phyloP scores from a whole-genome alignment of 176 grass and related monocot species.

The Triticum dicoccoides region DNA sequence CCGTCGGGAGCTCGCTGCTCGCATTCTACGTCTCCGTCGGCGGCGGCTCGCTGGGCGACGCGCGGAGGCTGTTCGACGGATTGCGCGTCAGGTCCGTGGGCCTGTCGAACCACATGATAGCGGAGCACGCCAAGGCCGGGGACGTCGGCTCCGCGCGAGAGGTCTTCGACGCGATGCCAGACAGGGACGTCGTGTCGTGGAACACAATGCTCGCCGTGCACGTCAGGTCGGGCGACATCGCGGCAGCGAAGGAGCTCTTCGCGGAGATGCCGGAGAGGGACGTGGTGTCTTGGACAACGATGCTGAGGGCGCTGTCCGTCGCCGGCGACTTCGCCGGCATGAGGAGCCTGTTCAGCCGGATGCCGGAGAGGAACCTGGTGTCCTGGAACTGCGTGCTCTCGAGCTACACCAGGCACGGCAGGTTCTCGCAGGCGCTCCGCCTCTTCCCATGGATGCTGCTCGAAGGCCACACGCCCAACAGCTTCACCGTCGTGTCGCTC shows the following conservation, averaged over 20 bases:
- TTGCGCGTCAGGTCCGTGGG: conserved; percentile 6
- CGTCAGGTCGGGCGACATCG: conserved; percentile 8
- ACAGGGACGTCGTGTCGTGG: conserved; percentile 50
- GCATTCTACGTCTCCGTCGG: conserved; percentile 25
- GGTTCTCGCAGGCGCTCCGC: conserved; percentile 26
- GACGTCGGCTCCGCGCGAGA: conserved; percentile 8
- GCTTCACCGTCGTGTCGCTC: conserved; percentile 26
- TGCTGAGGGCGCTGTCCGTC: conserved; percentile 37
- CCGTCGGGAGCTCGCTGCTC: conserved; percentile 39
- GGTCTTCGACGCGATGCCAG: conserved; percentile 40
- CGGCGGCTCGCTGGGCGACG: conserved; percentile 19
- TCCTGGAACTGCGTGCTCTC: conserved; percentile 64
- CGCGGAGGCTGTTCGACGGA: conserved; percentile 28
- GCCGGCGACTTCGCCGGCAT: conserved; percentile 25
- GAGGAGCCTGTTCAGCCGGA: conserved; percentile 41
- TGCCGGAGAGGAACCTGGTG: conserved; percentile 47
- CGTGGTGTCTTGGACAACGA: conserved; percentile 37
- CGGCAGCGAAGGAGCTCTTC: conserved; percentile 28
- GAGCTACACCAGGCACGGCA: conserved; percentile 35
- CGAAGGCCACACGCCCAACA: conserved; percentile 33
- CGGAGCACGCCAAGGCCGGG: conserved; percentile 11
- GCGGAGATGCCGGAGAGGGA: conserved; percentile 35
- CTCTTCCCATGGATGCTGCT: conserved; percentile 40
- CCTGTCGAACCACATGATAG: conserved; percentile 40
- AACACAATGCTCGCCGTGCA: conserved; percentile 41